Base-by-base conservation (phyloP, 257 asterid species). In the Ajuga chamaepitys region DNA sequence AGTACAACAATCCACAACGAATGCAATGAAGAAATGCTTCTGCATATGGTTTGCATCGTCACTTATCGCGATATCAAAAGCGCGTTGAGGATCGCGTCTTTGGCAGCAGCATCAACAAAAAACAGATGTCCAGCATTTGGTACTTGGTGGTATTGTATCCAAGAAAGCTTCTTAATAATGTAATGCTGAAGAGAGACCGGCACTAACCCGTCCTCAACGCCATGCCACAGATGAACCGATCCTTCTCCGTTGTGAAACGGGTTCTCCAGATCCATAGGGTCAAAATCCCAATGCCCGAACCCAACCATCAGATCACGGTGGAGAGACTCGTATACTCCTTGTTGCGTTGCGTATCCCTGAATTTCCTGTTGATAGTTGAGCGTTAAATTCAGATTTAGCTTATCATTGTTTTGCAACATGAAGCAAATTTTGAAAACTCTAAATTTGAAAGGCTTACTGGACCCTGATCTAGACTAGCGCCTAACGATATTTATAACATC, bases 181-280 rank as follows among this genome's bases (percentile, higher is more conserved):
- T 62, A 83, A 0, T 83, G 79, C 64, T 89, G 96, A 69, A 89
- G 79, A 4, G 74, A 47, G 37, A 81, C 80, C 0, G 93, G 95
- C 66, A 89, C 95, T 18, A 89, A 20, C 2, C 86, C 88, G 42
- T 89, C 96, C 18, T 89, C 95, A 52, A 51, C 67, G 1, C 96
- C 96, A 0, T 89, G 96, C 93, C 96, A 86, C 50, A 89, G 28
- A 66, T 89, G 93, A 22, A 85, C 85, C 1, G 86, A 77, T 18
- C 82, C 91, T 77, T 83, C 76, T 5, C 78, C 55, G 17, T 74
- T 28, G 0, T 21, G 35, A 53, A 76, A 85, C 9, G 93, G 91
- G 69, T 86, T 69, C 10, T 80, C 68, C 20, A 89, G 77, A 18
- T 80, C 68, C 95, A 86, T 83, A 0, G 96, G 96, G 74, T 75